Evolutionary conservation across 1,284 basidiomycete species (phyloP).

Genomic region (Ustilago xerochloae): DNA sequence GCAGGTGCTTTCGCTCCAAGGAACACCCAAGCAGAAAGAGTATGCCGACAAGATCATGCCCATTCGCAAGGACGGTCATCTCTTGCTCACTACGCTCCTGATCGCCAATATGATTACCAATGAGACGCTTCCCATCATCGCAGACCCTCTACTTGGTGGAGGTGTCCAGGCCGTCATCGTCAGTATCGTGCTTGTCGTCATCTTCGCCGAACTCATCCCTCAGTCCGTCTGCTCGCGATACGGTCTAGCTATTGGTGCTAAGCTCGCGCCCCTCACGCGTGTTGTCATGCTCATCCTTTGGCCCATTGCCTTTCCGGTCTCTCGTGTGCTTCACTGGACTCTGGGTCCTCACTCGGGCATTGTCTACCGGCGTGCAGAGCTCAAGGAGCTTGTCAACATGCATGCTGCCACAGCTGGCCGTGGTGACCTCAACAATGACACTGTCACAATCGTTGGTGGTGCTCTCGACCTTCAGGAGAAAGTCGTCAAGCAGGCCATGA

Average conservation of each 20-base stretch:
- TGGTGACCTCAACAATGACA: slow-evolving; percentile 79
- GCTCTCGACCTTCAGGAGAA: slow-evolving; percentile 80
- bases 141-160: slow-evolving; percentile 86
- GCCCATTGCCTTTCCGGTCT: slow-evolving; percentile 67
- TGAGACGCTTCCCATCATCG: slow-evolving; percentile 83
- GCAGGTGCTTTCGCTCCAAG: slow-evolving; percentile 84
- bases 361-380: slow-evolving; percentile 71
- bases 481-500: slow-evolving; percentile 80
- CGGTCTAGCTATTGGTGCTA: slow-evolving; percentile 67
- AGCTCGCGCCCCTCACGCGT: slow-evolving; percentile 65
- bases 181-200: slow-evolving; percentile 69
- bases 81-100: slow-evolving; percentile 65
- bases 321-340: slow-evolving; percentile 65
- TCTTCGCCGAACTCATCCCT: slow-evolving; percentile 91
- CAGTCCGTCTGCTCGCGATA: slow-evolving; percentile 71
- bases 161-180: slow-evolving; percentile 75
- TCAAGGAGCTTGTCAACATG: slow-evolving; percentile 80
- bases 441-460: slow-evolving; percentile 80
- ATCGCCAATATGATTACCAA: slow-evolving; percentile 68
- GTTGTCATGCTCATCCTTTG: slow-evolving; percentile 66
- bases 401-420: slow-evolving; percentile 73
- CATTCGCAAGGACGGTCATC: slow-evolving; percentile 74
- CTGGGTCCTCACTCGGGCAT: slow-evolving; percentile 68
- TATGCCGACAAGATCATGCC: slow-evolving; percentile 88
- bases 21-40: slow-evolving; percentile 80